phyloP scores from a whole-genome alignment of 352 stramenopile genomes.

The Aphanomyces invadans region DNA sequence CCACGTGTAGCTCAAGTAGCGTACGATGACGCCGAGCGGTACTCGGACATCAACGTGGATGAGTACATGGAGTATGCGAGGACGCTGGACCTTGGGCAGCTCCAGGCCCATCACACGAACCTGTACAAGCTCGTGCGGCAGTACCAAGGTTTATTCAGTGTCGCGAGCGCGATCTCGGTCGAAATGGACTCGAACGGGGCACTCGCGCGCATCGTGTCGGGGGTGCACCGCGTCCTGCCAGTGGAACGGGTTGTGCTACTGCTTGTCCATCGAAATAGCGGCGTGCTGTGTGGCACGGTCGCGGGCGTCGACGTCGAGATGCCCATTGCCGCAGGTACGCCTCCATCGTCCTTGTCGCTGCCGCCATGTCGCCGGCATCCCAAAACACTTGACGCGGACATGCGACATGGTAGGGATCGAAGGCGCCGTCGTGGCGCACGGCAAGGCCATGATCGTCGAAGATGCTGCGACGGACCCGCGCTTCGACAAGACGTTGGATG shows the following conservation, averaged over 20 bases:
- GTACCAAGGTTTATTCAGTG: constrained; percentile 10
- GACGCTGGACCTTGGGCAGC: neutral
- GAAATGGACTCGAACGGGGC: constrained; percentile 11
- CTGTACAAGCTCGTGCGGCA: constrained; percentile 19
- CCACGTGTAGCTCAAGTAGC: neutral
- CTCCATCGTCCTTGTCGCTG: too few relatives aligned
- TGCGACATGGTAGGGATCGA: constrained; percentile 6
- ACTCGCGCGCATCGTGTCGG: constrained; percentile 12
- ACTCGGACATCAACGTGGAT: constrained; percentile 1
- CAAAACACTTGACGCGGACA: too few relatives aligned
- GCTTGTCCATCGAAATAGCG: neutral
- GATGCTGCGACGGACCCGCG: neutral
- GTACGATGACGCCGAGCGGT: neutral
- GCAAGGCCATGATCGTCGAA: neutral
- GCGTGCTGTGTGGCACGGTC: neutral
- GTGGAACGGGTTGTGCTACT: constrained; percentile 7
- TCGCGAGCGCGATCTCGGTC: constrained; percentile 19
- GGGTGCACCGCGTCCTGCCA: neutral
- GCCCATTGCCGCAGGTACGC: neutral
- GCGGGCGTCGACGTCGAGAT: neutral
- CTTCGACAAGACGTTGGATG: neutral
- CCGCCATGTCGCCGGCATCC: too few relatives aligned
- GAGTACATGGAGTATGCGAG: constrained; percentile 7
- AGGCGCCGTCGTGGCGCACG: neutral
- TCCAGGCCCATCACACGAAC: constrained; percentile 10